A percentile compares a stretch with the other conserved stretches of the same genome.
These are phyloP conservation scores for Pleurotus cornucopiae DNA, from an alignment of 768 basidiomycete genomes.

Conservation along the genomic window DNA sequence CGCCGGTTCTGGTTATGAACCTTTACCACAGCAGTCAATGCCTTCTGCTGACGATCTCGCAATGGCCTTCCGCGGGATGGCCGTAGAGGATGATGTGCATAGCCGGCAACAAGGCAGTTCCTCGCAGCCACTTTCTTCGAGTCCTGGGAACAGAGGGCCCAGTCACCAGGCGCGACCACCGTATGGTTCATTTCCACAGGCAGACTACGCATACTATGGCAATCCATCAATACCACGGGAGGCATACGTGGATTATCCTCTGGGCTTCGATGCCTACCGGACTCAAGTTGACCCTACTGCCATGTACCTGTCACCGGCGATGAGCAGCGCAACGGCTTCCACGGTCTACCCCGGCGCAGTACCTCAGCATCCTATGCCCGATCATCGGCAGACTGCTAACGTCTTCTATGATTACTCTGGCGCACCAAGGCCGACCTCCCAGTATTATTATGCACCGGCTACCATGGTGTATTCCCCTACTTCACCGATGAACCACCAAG, in stretches of 20 bases:
- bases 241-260: conserved; percentile 50
- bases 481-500: conserved; percentile 42
- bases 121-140: not conserved
- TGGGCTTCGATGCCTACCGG: conserved; percentile 42
- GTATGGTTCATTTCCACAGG: conserved; percentile 47
- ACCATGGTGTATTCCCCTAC: conserved; percentile 56
- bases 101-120: conserved; percentile 10
- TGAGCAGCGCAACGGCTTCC: conserved; percentile 37
- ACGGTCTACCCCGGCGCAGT: conserved; percentile 46
- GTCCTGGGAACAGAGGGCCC: conserved; percentile 26
- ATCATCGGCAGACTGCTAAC: conserved; percentile 43
- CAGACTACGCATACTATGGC: conserved; percentile 61
- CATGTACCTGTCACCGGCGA: conserved; percentile 42
- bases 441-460: conserved; percentile 53
- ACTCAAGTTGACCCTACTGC: conserved; percentile 39
- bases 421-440: conserved; percentile 43
- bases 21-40: conserved; percentile 31
- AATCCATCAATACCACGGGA: conserved; percentile 42
- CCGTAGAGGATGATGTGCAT: conserved; percentile 23
- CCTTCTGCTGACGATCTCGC: conserved; percentile 37
- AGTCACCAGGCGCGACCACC: conserved; percentile 37
- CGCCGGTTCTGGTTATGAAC: conserved; percentile 23
- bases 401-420: conserved; percentile 58
- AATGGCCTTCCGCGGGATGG: conserved; percentile 48
- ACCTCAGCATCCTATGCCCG: conserved; percentile 37